These are phyloP conservation scores for Pyrus betulifolia DNA, from an alignment of 306 rosid genomes.

Conservation along the genomic window DNA sequence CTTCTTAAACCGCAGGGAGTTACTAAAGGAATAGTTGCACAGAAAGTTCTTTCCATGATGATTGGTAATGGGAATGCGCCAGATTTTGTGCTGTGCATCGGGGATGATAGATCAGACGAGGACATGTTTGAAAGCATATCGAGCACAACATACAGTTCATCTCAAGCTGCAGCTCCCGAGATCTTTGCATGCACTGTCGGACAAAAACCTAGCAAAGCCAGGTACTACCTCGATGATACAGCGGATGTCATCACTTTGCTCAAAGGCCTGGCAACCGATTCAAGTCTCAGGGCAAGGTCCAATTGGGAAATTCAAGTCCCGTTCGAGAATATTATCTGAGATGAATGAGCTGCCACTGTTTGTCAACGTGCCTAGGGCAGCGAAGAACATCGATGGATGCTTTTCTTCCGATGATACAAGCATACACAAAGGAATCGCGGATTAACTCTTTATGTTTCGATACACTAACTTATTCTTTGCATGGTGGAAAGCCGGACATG, in stretches of 20 bases:
- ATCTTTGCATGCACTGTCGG: slow-evolving; percentile 83
- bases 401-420: not conserved
- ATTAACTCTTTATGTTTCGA: slow-evolving; percentile 6
- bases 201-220: slow-evolving; percentile 82
- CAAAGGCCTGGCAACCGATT: slow-evolving; percentile 38
- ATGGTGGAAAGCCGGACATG: slow-evolving; percentile 6
- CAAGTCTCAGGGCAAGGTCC: slow-evolving; percentile 21
- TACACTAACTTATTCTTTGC: slow-evolving; percentile 17
- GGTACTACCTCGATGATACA: slow-evolving; percentile 61
- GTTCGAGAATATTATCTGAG: slow-evolving; percentile 32
- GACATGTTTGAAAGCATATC: slow-evolving; percentile 83
- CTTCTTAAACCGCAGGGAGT: slow-evolving; percentile 40
- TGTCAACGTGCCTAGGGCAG: not conserved
- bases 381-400: slow-evolving; percentile 1
- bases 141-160: slow-evolving; percentile 25
- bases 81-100: slow-evolving; percentile 76
- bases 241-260: slow-evolving; percentile 51
- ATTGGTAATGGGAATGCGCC: slow-evolving; percentile 29
- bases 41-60: slow-evolving; percentile 53
- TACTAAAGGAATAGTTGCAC: slow-evolving; percentile 56
- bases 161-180: slow-evolving; percentile 37
- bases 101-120: slow-evolving; percentile 78
- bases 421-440: not conserved
- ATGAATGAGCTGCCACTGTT: not conserved
- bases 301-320: slow-evolving; percentile 25